These are phyloP conservation scores for Cenchrus purpureus DNA, from an alignment of 176 grass and related monocot species.

Conservation along the genomic window DNA sequence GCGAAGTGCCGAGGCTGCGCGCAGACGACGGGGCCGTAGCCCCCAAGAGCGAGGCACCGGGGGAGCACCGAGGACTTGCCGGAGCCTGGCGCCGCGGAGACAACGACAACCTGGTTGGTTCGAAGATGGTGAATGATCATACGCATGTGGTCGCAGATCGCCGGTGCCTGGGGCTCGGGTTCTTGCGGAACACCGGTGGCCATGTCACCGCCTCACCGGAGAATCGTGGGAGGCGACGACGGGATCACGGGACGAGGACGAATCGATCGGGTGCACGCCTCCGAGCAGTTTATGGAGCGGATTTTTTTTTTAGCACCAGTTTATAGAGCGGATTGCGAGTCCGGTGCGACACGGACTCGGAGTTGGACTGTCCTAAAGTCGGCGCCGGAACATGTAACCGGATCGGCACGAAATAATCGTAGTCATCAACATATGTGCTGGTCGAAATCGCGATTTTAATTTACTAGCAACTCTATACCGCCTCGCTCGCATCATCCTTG, in stretches of 20 bases:
- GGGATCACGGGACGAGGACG: neutral
- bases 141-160: neutral
- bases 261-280: neutral
- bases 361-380: neutral
- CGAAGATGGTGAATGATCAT: neutral
- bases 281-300: no score
- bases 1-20: slow-evolving; percentile 41
- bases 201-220: neutral
- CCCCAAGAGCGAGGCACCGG: neutral
- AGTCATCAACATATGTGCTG: no score
- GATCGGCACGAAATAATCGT: neutral
- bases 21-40: slow-evolving; percentile 34
- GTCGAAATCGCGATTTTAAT: no score
- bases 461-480: no score
- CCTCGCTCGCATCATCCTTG: no score
- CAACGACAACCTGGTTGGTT: slow-evolving; percentile 2
- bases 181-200: slow-evolving; percentile 3
- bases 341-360: neutral
- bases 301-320: no score
- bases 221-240: neutral
- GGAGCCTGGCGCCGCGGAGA: slow-evolving; percentile 29
- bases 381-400: neutral
- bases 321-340: no score
- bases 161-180: neutral
- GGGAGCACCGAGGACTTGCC: slow-evolving; percentile 39